A percentile compares a stretch with the other conserved stretches of the same genome.
phyloP scores from a whole-genome alignment of 2,329 filamentous ascomycete species.

The Apiospora rasikravindrae region DNA sequence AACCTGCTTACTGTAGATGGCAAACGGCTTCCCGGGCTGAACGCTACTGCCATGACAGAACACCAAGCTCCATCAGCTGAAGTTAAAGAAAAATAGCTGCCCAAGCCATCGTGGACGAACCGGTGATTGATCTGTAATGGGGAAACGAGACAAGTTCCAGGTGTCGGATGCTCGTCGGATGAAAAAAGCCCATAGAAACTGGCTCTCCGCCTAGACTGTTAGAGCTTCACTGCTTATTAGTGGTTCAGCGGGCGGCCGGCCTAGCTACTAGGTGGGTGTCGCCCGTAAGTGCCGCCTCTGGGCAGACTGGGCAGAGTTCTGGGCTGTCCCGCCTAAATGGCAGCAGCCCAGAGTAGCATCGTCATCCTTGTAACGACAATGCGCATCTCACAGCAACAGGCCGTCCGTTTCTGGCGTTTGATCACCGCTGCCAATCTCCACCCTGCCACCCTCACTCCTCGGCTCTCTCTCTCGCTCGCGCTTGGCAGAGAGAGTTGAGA shows the following conservation, averaged over 20 bases:
- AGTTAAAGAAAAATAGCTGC: neutral
- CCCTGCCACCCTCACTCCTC: neutral
- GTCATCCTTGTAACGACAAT: neutral
- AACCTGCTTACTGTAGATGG: neutral
- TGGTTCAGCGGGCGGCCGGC: neutral
- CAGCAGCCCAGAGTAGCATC: neutral
- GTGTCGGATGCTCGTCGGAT: conserved; percentile 7
- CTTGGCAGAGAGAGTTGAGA: neutral
- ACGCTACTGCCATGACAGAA: neutral
- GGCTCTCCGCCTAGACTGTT: conserved; percentile 4
- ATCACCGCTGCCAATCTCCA: conserved; percentile 14
- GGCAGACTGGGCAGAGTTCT: neutral
- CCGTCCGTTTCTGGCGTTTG: conserved; percentile 5
- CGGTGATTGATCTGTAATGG: neutral
- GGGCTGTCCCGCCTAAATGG: neutral
- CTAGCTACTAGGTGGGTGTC: neutral
- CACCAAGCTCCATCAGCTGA: neutral
- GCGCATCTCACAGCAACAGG: conserved; percentile 3
- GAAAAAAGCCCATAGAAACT: neutral
- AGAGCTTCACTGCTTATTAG: neutral
- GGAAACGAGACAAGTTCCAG: conserved; percentile 1
- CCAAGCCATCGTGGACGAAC: neutral
- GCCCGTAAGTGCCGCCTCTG: neutral
- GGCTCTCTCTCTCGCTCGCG: neutral
- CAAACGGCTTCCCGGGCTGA: neutral